Conservation (phyloP, 768 basidiomycete species). For the Russula emetica region DNA sequence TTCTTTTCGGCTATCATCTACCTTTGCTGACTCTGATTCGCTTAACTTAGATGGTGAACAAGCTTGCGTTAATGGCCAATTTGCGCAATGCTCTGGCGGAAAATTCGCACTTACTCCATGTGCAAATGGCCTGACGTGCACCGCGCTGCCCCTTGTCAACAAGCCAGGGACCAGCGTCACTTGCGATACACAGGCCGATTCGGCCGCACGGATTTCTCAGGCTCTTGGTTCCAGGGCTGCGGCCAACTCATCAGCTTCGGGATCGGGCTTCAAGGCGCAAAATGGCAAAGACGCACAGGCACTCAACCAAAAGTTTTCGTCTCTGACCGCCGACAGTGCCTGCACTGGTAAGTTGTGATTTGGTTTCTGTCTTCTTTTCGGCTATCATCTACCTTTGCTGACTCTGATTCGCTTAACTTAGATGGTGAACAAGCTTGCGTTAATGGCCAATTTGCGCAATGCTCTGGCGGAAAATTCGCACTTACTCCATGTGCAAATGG, state of each 20-base stretch:
- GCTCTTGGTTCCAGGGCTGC: conserved; percentile 30
- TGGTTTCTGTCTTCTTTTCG: not conserved
- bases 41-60: conserved; percentile 32
- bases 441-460: conserved; percentile 39
- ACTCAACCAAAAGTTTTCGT: conserved; percentile 36
- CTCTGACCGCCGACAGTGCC: conserved; percentile 31
- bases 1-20: not conserved
- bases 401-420: conserved; percentile 14
- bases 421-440: conserved; percentile 40
- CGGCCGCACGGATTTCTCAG: conserved; percentile 33
- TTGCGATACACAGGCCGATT: conserved; percentile 37
- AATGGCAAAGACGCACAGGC: conserved; percentile 40
- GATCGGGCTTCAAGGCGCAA: conserved; percentile 28
- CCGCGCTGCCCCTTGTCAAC: conserved; percentile 43
- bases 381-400: not conserved
- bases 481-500: conserved; percentile 34
- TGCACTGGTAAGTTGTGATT: conserved; percentile 33
- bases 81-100: conserved; percentile 41
- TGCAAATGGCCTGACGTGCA: conserved; percentile 33
- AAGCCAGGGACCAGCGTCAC: conserved; percentile 38
- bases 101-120: conserved; percentile 37
- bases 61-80: conserved; percentile 38
- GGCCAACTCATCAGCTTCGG: not conserved
- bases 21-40: not conserved
- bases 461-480: conserved; percentile 36